phyloP scores from a whole-genome alignment of 106 monocot genomes.

The Allium cepa region DNA sequence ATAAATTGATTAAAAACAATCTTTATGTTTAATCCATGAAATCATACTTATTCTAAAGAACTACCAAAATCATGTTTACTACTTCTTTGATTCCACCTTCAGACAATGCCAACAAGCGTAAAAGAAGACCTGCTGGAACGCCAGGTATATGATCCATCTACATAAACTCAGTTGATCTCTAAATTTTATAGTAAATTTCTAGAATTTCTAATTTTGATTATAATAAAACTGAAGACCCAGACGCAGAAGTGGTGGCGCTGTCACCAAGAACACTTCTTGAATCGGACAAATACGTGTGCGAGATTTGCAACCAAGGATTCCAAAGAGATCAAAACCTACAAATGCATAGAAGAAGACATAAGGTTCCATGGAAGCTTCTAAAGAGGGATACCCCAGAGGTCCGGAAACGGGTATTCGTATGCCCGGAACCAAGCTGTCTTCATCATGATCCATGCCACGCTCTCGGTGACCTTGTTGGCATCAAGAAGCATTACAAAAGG shows the following conservation, averaged over 20 bases:
- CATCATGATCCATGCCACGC: slow-evolving; percentile 89
- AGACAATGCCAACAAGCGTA: slow-evolving; percentile 33
- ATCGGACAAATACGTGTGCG: slow-evolving; percentile 90
- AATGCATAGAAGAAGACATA: slow-evolving; percentile 94
- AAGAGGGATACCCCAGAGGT: slow-evolving; percentile 49
- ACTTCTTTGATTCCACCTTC: neutral
- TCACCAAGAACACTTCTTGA: slow-evolving; percentile 86
- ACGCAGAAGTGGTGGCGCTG: slow-evolving; percentile 85
- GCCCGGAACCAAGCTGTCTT: slow-evolving; percentile 86
- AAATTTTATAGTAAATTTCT: neutral
- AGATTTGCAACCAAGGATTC: slow-evolving; percentile 95
- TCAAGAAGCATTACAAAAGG: slow-evolving; percentile 87
- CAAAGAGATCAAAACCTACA: slow-evolving; percentile 96
- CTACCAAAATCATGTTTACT: too few relatives aligned
- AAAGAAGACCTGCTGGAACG: slow-evolving; percentile 70
- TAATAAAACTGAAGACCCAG: slow-evolving; percentile 44
- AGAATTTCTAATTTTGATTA: neutral
- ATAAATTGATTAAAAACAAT: too few relatives aligned
- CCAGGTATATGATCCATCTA: slow-evolving; percentile 30
- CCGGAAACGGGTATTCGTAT: slow-evolving; percentile 80
- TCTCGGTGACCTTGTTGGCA: slow-evolving; percentile 91
- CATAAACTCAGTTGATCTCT: neutral
- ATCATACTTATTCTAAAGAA: too few relatives aligned
- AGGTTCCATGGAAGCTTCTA: slow-evolving; percentile 94
- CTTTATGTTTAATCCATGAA: too few relatives aligned